Evolutionary conservation across 441 rosid genomes (phyloP), one percentile per base, ranked within the genome.

Genomic region (Eruca vesicaria): DNA sequence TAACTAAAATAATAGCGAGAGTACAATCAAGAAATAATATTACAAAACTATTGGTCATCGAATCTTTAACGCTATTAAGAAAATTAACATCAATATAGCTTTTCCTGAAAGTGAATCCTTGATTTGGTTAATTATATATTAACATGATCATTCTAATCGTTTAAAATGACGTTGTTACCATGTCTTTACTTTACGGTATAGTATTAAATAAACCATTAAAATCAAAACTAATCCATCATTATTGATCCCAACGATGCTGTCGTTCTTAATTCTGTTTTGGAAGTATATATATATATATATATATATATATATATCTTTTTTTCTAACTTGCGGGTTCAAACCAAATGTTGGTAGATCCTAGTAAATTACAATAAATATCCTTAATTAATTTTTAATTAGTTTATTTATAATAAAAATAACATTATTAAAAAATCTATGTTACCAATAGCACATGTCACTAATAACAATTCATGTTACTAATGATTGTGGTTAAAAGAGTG

Each of bases 141-240:
- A 4, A 18, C 43, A 35, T 68, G 58, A 68, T 52, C 64, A 68
- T 62, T 52, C 10, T 23, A 52, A 63, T 57, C 31, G 61, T n/a
- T n/a, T 70, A 57, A 56, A 56, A 69, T 69, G 66, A 55, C 43
- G 60, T 55, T 21, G 62, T 57, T 76, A 65, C 71, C 45, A 26
- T 77, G 10, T 65, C 45, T 77, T 77, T 65, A 71, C 53, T 71
- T 61, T 70, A 71, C 76, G 35, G 55, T 65, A 71, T 31, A 21
- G 14, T 16, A 45, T 32, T 69, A 11, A 32, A 23, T 69, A 11
- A 32, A 23, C 61, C 15, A 33, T 62, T 57, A 18, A 62, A 68
- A 56, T 31, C 15, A 41, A 31, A 69, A 43, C 20, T 15, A 50
- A 29, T 28, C 33, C 35, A 41, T 63, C n/a, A 53, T 76, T 66